Percentiles rank a stretch among this genome's conserved stretches.
These are phyloP conservation scores for Colletotrichum endophyticum DNA, from an alignment of 2,329 filamentous ascomycete species.

Conservation along the genomic window DNA sequence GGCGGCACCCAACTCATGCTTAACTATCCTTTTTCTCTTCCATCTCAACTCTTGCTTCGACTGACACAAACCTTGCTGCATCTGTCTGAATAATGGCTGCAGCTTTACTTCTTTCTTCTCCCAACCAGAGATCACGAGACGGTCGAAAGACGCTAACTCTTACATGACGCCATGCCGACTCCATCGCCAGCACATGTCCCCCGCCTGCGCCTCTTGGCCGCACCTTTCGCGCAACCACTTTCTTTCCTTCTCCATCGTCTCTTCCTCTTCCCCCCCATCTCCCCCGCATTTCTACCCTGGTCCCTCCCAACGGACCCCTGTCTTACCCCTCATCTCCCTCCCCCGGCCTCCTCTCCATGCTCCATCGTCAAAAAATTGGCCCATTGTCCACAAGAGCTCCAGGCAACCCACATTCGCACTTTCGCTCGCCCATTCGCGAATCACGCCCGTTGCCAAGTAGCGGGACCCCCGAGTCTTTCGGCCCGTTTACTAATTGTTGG, in stretches of 20 bases:
- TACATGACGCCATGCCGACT: not conserved
- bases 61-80: not conserved
- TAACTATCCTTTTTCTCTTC: not conserved
- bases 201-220: not conserved
- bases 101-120: not conserved
- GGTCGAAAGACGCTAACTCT: not conserved
- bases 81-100: not conserved
- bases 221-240: not conserved
- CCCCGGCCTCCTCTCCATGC: not conserved
- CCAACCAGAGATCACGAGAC: not conserved
- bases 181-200: not conserved
- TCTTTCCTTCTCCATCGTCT: not conserved
- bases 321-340: not conserved
- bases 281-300: conserved; percentile 3
- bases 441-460: conserved; percentile 4
- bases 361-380: not conserved
- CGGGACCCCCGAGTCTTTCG: conserved; percentile 2
- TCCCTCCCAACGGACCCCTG: not conserved
- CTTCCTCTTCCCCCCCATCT: not conserved
- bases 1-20: not conserved
- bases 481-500: conserved; percentile 2
- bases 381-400: not conserved
- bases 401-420: not conserved
- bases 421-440: not conserved
- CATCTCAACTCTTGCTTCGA: not conserved